Evolutionary conservation across 176 grass and related monocot genomes (phyloP).

Genomic region (Aegilops umbellulata): DNA sequence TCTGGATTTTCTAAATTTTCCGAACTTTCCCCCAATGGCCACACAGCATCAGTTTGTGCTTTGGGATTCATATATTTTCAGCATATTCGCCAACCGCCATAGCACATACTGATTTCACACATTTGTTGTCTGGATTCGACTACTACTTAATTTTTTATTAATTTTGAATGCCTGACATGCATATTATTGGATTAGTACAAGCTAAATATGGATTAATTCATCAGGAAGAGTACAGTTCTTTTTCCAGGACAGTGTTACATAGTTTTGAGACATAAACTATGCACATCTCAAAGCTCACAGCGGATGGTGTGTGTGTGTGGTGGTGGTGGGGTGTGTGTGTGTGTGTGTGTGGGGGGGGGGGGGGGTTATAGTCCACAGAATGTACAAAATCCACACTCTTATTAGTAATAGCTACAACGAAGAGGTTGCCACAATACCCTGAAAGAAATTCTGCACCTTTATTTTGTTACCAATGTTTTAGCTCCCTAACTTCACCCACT

Average conservation of each 20-base stretch:
- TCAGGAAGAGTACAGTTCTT: background rate
- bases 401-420: background rate
- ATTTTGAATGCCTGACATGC: background rate
- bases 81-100: no score
- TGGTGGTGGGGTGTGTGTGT: no score
- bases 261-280: background rate
- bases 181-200: no score
- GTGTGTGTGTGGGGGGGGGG: no score
- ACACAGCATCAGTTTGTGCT: background rate
- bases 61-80: background rate
- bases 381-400: background rate
- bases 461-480: slow-evolving; percentile 23
- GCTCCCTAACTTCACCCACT: background rate
- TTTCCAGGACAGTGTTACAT: background rate
- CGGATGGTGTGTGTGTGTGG: no score
- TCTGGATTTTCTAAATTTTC: slow-evolving; percentile 7
- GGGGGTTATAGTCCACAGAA: background rate
- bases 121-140: background rate
- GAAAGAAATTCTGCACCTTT: background rate
- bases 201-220: background rate
- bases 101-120: background rate
- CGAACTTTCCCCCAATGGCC: background rate
- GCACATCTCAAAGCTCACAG: background rate
- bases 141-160: background rate
- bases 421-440: background rate